These are phyloP conservation scores for Yamadazyma kanchanaburiensis DNA, from an alignment of 1,139 yeast genomes.

Conservation along the genomic window DNA sequence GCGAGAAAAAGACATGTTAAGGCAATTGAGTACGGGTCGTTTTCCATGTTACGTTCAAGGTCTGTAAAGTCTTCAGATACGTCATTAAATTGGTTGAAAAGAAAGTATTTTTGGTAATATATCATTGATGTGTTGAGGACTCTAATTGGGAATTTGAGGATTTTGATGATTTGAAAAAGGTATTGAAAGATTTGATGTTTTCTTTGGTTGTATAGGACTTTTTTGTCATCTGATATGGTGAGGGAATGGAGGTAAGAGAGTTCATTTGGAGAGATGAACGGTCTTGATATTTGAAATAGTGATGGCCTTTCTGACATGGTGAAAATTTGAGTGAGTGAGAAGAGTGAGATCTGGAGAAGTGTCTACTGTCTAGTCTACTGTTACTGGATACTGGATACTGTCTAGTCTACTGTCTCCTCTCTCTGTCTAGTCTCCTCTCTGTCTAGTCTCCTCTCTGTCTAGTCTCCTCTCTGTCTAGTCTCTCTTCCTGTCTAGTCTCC, in stretches of 20 bases:
- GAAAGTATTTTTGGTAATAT: conserved; percentile 67
- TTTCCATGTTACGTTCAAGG: conserved; percentile 23
- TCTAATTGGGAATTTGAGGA: conserved; percentile 61
- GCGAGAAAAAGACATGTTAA: conserved; percentile 77
- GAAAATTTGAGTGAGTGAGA: too few relatives aligned
- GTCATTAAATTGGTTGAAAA: conserved; percentile 58
- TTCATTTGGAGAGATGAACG: conserved; percentile 59
- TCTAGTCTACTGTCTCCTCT: too few relatives aligned
- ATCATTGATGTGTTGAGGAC: conserved; percentile 67
- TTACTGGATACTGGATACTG: too few relatives aligned
- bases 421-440: too few relatives aligned
- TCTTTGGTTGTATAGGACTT: conserved; percentile 46
- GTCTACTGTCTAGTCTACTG: too few relatives aligned
- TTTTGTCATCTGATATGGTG: conserved; percentile 49
- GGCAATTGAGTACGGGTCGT: conserved; percentile 55
- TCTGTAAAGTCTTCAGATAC: conserved; percentile 17
- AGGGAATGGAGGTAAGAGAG: conserved; percentile 49
- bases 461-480: too few relatives aligned
- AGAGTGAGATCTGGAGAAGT: too few relatives aligned
- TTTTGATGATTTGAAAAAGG: conserved; percentile 49
- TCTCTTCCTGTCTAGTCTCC: too few relatives aligned
- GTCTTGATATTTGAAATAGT: conserved; percentile 55
- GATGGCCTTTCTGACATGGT: conserved; percentile 15
- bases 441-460: too few relatives aligned
- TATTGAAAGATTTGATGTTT: conserved; percentile 55